Evolutionary conservation across 257 asterid genomes (phyloP), one percentile per base, ranked within the genome.

Genomic region (Penstemon davidsonii): DNA sequence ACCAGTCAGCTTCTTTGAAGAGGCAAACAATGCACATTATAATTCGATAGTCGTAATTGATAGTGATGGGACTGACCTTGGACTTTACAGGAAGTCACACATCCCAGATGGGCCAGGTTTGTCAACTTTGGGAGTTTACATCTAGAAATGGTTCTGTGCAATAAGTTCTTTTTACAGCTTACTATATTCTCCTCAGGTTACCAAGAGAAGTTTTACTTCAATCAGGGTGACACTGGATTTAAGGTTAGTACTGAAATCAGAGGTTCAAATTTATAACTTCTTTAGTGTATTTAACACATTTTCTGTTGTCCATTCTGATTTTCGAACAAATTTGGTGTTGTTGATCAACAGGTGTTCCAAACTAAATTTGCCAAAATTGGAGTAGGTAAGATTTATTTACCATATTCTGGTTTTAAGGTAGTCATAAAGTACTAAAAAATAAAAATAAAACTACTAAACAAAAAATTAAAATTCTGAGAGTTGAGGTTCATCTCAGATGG

Each of bases 1-100:
- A 73, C 99, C 99, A n/a, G 95, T 94, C 60, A 94, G 99, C 84
- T 91, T 94, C 73, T 94, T 94, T 66, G 98, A 88, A 85, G 96
- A 88, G 81, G 96, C 96, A 73, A 94, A 91, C 80, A 91, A 87
- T 71, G 97, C 96, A n/a, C 97, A 94, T 80, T 91, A 87, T 80
- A 94, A 91, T 79, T 94, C 99, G 25, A 56, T 94, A 65, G 96
- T 85, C 46, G 83, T 94, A 46, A 83, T 91, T 74, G 99, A 94
- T 87, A 96, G 95, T 60, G 96, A 94, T 76, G 99, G 99, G 64
- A 85, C 96, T 58, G 95, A 87, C 75, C 88, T 88, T 70, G 99
- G 99, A 67, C 91, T 94, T 63, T 91, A 94, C 73, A 87, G 99
- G 72, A 94, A 94, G 79, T 88, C 99, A 60, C 97, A 94, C 83